Evolutionary conservation across 139 green algal species (phyloP), one percentile per base, ranked within the genome.

Genomic region (Mesotaenium endlicherianum): DNA sequence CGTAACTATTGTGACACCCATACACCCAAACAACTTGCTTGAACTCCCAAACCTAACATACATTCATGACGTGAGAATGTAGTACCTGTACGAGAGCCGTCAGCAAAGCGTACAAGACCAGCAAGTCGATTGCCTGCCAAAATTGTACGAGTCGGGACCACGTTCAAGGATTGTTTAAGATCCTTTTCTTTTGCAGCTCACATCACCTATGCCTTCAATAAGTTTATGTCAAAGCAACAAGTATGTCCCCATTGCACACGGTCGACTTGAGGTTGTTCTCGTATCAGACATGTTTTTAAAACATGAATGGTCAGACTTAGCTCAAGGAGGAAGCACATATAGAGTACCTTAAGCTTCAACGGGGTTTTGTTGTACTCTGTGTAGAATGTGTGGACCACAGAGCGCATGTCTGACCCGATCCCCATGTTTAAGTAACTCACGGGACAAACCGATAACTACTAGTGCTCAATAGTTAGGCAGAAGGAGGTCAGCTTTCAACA

Each of bases 321-420:
- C 14, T 75, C 17, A 69, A 83, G 30, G 31, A 17, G 53, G 16
- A 76, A 6, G 36, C 42, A 75, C 17, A 53, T 38, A 57, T 3
- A 43, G 38, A 26, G 40, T 31, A 87, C 81, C 81, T 87, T 87
- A 3, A 87, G 74, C 40, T 87, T 87, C 17, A 43, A 38, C 0
- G 81, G 81, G 1, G 81, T 87, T 41, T 87, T 87, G 81, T 40
- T 75, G 55, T 87, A 87, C 40, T 87, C 81, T 50, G 43, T 47
- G 30, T 43, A 41, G 74, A 87, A 87, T 17, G 81, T 84, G 3
- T 74, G 47, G 38, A 78, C 47, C 20, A 87, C 81, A 50, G 72
- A 43, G 20, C 47, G 42, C 20, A 87, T 60, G 41, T 86, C 80
- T 6, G 39, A 34, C 6, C 45, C 64, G n/a, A 85, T 39, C n/a